phyloP scores from a whole-genome alignment of 2,329 filamentous ascomycete species.

The Aspergillus novofumigatus region DNA sequence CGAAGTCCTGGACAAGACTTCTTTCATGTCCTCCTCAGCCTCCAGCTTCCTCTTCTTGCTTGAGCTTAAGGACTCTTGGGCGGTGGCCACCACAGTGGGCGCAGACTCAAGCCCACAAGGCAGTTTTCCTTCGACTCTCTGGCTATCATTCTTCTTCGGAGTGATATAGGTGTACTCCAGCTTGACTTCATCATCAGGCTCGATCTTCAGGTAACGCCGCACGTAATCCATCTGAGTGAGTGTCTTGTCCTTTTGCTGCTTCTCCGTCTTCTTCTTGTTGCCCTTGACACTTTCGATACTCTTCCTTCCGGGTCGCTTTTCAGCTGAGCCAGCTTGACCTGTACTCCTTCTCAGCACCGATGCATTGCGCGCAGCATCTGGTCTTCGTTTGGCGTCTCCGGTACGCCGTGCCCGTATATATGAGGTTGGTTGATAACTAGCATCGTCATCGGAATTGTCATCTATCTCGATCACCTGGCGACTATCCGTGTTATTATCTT shows the following conservation, averaged over 20 bases:
- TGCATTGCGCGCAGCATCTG: constrained; percentile 11
- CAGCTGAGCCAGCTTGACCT: constrained; percentile 1
- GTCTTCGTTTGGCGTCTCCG: constrained; percentile 7
- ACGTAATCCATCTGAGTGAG: constrained; percentile 44
- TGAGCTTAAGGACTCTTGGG: constrained; percentile 4
- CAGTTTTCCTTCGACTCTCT: background rate
- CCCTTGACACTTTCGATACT: constrained; percentile 14
- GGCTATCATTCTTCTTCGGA: constrained; percentile 10
- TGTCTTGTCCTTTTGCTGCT: constrained; percentile 30
- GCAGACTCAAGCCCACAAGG: background rate
- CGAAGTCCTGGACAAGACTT: background rate
- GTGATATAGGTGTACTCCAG: constrained; percentile 29
- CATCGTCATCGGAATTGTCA: constrained; percentile 22
- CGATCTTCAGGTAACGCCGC: constrained; percentile 30
- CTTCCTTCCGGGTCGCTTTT: constrained; percentile 19
- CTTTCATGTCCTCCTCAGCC: constrained; percentile 5
- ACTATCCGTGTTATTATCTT: constrained; percentile 1
- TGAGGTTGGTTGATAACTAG: constrained; percentile 15
- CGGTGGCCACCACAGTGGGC: background rate
- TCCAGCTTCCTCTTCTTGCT: constrained; percentile 22
- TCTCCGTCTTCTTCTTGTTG: constrained; percentile 20
- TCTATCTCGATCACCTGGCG: constrained; percentile 23
- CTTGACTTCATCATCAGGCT: constrained; percentile 32
- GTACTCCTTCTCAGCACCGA: constrained; percentile 16
- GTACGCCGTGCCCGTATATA: constrained; percentile 6